Evolutionary conservation across 176 grass and related monocot species (phyloP).

Genomic region (Rhynchospora pubera): DNA sequence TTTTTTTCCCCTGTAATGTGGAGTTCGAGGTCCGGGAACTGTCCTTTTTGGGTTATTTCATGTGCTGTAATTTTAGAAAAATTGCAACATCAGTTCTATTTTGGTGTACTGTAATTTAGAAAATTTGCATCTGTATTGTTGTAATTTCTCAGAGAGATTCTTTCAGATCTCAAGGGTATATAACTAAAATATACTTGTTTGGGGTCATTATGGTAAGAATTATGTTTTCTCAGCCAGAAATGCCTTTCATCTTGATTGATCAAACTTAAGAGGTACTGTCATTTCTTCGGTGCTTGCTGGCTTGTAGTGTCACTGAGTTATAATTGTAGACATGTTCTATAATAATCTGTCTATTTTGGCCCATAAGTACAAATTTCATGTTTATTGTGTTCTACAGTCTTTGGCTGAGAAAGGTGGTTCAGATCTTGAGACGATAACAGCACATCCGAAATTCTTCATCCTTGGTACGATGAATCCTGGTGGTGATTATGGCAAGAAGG

Average conservation of each 20-base stretch:
- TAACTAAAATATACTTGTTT: not conserved
- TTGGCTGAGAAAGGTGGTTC: constrained; percentile 89
- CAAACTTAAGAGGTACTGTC: no score
- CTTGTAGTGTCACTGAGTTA: not conserved
- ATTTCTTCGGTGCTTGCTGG: no score
- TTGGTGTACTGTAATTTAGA: not conserved
- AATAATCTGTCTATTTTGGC: not conserved
- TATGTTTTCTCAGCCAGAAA: not conserved
- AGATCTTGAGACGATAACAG: constrained; percentile 70
- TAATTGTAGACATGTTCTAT: not conserved
- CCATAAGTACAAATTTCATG: not conserved
- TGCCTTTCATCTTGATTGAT: not conserved
- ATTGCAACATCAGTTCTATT: no score
- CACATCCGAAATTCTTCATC: constrained; percentile 79
- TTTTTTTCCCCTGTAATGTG: no score
- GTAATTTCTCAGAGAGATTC: no score
- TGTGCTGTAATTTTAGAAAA: no score
- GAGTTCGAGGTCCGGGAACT: no score
- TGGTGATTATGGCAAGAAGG: constrained; percentile 96
- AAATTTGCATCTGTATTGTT: not conserved
- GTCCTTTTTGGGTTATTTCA: no score
- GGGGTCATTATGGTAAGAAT: not conserved
- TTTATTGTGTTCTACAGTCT: constrained; percentile 46
- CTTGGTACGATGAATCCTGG: constrained; percentile 97
- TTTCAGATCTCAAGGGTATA: no score